Evolutionary conservation across 208 protist genomes (phyloP).

Genomic region (Borovskyia barvae): DNA sequence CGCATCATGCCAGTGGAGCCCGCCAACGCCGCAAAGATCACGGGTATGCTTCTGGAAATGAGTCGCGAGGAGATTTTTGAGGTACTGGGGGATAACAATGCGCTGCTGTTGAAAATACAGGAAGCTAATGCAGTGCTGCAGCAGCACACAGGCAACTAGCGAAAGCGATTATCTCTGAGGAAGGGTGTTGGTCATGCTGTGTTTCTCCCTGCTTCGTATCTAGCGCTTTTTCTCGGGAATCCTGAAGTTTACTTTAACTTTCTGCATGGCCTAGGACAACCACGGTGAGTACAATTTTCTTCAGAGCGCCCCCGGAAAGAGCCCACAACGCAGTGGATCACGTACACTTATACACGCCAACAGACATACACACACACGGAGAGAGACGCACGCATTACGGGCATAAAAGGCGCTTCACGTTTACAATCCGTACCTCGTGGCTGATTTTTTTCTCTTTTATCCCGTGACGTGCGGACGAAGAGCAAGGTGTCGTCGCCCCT

Average conservation of each 20-base stretch:
- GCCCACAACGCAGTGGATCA: too few species aligned
- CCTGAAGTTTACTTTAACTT: too few species aligned
- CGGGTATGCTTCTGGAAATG: constrained; percentile 81
- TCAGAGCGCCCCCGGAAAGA: too few species aligned
- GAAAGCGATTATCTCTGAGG: too few species aligned
- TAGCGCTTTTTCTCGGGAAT: neutral
- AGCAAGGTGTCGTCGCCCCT: too few species aligned
- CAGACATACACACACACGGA: neutral
- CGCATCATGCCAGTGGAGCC: constrained; percentile 44
- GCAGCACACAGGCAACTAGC: constrained; percentile 34
- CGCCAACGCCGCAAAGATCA: constrained; percentile 67
- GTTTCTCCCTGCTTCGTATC: too few species aligned
- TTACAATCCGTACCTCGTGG: neutral
- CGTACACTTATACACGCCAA: neutral
- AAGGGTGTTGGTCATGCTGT: neutral
- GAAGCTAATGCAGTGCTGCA: constrained; percentile 64
- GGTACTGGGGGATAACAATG: constrained; percentile 33
- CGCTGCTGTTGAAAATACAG: constrained; percentile 56
- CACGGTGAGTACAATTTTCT: too few species aligned
- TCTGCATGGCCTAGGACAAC: too few species aligned
- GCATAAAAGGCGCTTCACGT: too few species aligned
- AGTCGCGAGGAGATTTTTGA: constrained; percentile 69
- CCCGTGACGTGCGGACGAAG: neutral
- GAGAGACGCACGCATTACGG: neutral
- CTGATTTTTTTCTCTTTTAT: neutral